phyloP scores from a whole-genome alignment of 345 rosid species.

The Tarenaya hassleriana region DNA sequence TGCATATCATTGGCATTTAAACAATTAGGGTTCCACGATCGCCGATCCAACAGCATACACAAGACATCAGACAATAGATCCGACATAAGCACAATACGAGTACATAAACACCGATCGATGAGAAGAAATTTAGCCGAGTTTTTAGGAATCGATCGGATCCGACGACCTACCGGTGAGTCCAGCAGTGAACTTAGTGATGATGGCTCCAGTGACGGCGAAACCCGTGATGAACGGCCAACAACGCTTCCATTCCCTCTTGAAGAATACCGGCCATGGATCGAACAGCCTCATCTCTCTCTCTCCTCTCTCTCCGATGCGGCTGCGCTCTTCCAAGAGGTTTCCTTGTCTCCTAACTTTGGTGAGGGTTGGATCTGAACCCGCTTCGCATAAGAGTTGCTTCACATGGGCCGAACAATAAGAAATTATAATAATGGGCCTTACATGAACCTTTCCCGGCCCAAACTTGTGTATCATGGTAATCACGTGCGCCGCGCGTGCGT shows the following conservation, averaged over 20 bases:
- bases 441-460: too few species aligned
- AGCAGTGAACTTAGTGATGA: conserved; percentile 65
- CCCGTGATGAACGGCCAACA: conserved; percentile 87
- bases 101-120: background rate
- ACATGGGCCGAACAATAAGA: too few species aligned
- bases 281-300: conserved; percentile 36
- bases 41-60: conserved; percentile 9
- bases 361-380: too few species aligned
- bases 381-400: too few species aligned
- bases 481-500: too few species aligned
- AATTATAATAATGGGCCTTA: too few species aligned
- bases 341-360: conserved; percentile 7
- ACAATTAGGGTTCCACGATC: conserved; percentile 15
- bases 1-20: conserved; percentile 26
- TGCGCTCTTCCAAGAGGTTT: background rate
- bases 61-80: background rate
- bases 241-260: conserved; percentile 75
- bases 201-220: conserved; percentile 62
- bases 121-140: background rate
- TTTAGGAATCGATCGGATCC: conserved; percentile 20
- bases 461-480: too few species aligned
- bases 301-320: background rate
- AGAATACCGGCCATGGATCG: conserved; percentile 83
- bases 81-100: conserved; percentile 1
- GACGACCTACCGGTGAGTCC: conserved; percentile 59